Evolutionary conservation across 1,139 yeast genomes (phyloP).

Genomic region (Debaryomycetaceae sp.): DNA sequence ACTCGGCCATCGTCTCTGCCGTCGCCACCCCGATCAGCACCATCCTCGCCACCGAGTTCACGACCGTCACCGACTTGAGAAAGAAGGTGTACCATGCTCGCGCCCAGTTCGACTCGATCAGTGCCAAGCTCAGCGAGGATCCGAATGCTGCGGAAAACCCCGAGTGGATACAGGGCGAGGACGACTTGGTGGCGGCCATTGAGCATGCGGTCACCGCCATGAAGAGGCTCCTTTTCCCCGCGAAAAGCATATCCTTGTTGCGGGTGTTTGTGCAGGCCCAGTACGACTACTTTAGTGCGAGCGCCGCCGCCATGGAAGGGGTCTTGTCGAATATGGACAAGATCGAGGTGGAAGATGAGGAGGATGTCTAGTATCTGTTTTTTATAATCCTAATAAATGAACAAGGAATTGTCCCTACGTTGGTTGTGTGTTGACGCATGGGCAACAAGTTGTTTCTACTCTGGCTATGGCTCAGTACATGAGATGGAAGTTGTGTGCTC

Average conservation of each 20-base stretch:
- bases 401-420: no score
- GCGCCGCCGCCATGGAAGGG: conserved; percentile 23
- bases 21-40: conserved; percentile 45
- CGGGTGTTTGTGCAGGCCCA: conserved; percentile 58
- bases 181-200: conserved; percentile 68
- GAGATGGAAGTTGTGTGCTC: no score
- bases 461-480: no score
- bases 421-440: no score
- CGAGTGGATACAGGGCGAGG: conserved; percentile 58
- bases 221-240: conserved; percentile 60
- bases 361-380: no score
- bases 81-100: conserved; percentile 61
- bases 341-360: conserved; percentile 24
- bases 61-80: conserved; percentile 50
- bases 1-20: conserved; percentile 43
- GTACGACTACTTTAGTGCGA: conserved; percentile 50
- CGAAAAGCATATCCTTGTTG: conserved; percentile 50
- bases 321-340: conserved; percentile 22
- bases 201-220: conserved; percentile 66
- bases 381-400: no score
- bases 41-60: conserved; percentile 46
- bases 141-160: conserved; percentile 35
- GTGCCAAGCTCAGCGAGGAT: conserved; percentile 25
- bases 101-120: conserved; percentile 56
- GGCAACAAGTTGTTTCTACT: no score